Evolutionary conservation across 2,329 filamentous ascomycete species (phyloP).

Genomic region (Zasmidium angulare): DNA sequence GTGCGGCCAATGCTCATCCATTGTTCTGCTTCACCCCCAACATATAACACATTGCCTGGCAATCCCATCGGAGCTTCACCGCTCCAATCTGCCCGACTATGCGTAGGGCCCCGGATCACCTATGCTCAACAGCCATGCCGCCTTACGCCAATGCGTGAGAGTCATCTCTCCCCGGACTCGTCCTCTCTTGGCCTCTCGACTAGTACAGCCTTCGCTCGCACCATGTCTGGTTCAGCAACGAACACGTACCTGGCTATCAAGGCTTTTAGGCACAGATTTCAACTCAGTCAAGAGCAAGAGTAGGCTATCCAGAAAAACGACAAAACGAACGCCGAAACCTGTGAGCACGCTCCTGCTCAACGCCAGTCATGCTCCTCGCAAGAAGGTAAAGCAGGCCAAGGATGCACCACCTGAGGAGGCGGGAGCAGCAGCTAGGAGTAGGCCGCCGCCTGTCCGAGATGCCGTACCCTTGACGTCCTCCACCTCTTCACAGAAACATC

Average conservation of each 20-base stretch:
- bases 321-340: background rate
- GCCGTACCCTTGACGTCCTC: constrained; percentile 26
- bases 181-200: background rate
- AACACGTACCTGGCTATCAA: background rate
- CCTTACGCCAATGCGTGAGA: background rate
- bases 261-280: background rate
- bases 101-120: background rate
- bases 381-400: too few species aligned
- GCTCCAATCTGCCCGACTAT: background rate
- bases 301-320: background rate
- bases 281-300: background rate
- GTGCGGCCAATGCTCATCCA: background rate
- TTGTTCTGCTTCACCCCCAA: background rate
- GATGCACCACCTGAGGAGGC: too few species aligned
- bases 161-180: background rate
- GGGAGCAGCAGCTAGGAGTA: too few species aligned
- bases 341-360: too few species aligned
- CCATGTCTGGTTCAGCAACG: background rate
- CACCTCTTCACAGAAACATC: constrained; percentile 49
- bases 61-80: background rate
- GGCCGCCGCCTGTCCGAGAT: too few species aligned
- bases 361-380: too few species aligned
- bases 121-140: background rate
- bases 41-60: background rate
- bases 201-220: background rate